A percentile compares a stretch with the other conserved stretches of the same genome.
Evolutionary conservation across 805 yeast species (phyloP).

Genomic region (Wickerhamomyces bovis): DNA sequence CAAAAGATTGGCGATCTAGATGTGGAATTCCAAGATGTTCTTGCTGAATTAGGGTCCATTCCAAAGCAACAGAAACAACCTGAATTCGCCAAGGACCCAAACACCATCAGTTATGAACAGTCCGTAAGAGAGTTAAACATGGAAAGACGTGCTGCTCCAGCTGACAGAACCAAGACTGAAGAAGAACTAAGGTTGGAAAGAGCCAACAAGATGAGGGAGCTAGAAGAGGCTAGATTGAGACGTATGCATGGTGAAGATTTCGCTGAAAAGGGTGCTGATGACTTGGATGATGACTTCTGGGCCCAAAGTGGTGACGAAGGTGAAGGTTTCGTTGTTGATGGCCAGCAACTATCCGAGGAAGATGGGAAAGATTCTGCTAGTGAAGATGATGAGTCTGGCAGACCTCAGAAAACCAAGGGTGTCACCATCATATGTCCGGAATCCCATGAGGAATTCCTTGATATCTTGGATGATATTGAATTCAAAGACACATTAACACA

Average conservation of each 20-base stretch:
- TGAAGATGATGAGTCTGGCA: not conserved
- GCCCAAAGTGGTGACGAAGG: slow-evolving; percentile 41
- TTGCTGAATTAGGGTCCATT: slow-evolving; percentile 42
- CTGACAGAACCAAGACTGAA: slow-evolving; percentile 74
- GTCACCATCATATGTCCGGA: slow-evolving; percentile 39
- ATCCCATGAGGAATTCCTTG: slow-evolving; percentile 37
- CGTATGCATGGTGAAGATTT: slow-evolving; percentile 70
- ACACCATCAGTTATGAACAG: slow-evolving; percentile 50
- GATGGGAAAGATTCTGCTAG: slow-evolving; percentile 22
- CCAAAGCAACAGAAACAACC: slow-evolving; percentile 24
- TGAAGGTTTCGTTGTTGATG: slow-evolving; percentile 37
- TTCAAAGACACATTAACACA: slow-evolving; percentile 39
- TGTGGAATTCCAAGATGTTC: slow-evolving; percentile 65
- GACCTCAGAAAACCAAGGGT: slow-evolving; percentile 10
- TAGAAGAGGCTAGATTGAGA: slow-evolving; percentile 62
- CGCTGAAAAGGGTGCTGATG: slow-evolving; percentile 55
- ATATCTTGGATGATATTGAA: slow-evolving; percentile 28
- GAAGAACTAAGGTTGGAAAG: slow-evolving; percentile 62
- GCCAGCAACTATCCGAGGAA: slow-evolving; percentile 23
- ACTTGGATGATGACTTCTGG: slow-evolving; percentile 67
- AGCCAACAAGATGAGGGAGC: slow-evolving; percentile 49
- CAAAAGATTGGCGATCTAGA: slow-evolving; percentile 62
- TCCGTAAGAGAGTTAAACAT: slow-evolving; percentile 60
- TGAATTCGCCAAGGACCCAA: slow-evolving; percentile 29
- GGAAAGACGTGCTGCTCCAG: slow-evolving; percentile 74